Percentiles rank a stretch among this genome's conserved stretches.
Evolutionary conservation across 371 early-diverging fungal genomes (phyloP).

Genomic region (Mucor piriformis): DNA sequence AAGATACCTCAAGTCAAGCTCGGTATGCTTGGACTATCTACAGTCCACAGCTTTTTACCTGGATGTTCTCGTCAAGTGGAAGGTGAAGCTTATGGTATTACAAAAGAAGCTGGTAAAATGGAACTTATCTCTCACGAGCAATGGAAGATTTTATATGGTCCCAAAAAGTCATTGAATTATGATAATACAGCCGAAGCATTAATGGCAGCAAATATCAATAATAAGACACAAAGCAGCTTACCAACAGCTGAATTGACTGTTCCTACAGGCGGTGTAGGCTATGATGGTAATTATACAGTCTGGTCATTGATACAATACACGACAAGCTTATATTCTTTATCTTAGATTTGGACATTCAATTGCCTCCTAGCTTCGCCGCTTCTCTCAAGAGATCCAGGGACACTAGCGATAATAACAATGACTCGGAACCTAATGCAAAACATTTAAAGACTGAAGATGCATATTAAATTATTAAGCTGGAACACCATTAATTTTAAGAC

Average conservation of each 20-base stretch:
- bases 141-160: conserved; percentile 23
- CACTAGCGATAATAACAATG: background rate
- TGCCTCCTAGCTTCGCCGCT: conserved; percentile 21
- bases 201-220: background rate
- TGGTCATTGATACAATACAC: background rate
- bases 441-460: conserved; percentile 7
- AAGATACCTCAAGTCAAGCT: conserved; percentile 31
- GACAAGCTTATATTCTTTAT: background rate
- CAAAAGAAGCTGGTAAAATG: conserved; percentile 38
- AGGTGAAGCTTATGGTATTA: conserved; percentile 31
- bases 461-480: too few relatives aligned
- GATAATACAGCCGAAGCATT: conserved; percentile 11
- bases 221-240: background rate
- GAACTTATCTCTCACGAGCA: conserved; percentile 33
- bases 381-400: conserved; percentile 11
- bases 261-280: conserved; percentile 23
- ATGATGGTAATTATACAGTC: conserved; percentile 19
- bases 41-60: conserved; percentile 29
- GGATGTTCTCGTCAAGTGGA: conserved; percentile 28
- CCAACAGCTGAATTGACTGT: background rate
- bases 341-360: conserved; percentile 16
- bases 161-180: conserved; percentile 19
- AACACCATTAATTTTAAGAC: too few relatives aligned
- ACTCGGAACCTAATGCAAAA: background rate
- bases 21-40: conserved; percentile 31